Conservation (phyloP, 176 grass and related monocot genomes). For the Raddia guianensis region DNA sequence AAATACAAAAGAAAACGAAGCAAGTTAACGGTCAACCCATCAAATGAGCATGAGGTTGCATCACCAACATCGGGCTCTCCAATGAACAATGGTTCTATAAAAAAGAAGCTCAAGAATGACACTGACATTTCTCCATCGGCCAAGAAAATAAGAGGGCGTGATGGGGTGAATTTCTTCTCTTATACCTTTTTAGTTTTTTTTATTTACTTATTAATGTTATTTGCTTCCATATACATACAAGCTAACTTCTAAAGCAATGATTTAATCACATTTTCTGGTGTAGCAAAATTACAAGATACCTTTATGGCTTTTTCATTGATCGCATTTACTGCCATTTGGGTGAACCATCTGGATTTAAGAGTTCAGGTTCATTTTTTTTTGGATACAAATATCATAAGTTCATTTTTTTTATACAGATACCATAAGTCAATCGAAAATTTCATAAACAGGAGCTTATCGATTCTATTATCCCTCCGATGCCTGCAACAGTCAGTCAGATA, state of each 20-base stretch:
- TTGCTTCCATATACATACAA: conserved; percentile 5
- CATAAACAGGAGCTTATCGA: conserved; percentile 18
- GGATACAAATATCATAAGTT: conserved; percentile 5
- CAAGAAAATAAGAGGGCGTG: conserved; percentile 82
- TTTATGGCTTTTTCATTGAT: background rate
- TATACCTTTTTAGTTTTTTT: conserved; percentile 38
- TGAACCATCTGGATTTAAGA: conserved; percentile 7
- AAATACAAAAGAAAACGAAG: conserved; percentile 93
- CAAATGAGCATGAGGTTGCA: conserved; percentile 62
- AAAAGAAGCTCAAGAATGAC: conserved; percentile 68
- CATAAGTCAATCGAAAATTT: background rate
- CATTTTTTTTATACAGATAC: conserved; percentile 20
- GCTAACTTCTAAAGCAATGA: conserved; percentile 14
- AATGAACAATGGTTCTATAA: conserved; percentile 45
- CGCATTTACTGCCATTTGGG: background rate
- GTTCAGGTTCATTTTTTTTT: conserved; percentile 7
- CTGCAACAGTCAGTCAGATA: conserved; percentile 20
- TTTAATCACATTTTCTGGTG: conserved; percentile 31
- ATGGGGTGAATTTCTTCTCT: conserved; percentile 77
- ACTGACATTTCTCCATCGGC: conserved; percentile 45
- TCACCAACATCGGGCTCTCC: conserved; percentile 55
- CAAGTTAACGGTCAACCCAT: conserved; percentile 58
- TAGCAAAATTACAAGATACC: background rate
- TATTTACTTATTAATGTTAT: conserved; percentile 34
- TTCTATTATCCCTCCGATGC: conserved; percentile 14